phyloP scores from a whole-genome alignment of 139 green algal genomes.

The Mesotaenium endlicherianum region DNA sequence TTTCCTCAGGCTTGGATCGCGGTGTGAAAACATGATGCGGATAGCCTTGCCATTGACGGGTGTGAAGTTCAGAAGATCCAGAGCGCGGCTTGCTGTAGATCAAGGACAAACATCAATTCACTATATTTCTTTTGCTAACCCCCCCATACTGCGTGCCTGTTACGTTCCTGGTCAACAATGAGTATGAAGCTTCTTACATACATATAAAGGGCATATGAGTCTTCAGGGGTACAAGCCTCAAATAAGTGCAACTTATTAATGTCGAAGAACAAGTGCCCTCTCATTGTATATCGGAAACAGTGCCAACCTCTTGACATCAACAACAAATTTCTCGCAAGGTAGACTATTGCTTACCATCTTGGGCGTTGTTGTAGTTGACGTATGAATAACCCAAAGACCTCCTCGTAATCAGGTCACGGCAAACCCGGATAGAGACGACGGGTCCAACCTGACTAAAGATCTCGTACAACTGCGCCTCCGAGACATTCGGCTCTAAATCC shows the following conservation, averaged over 20 bases:
- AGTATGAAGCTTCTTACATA: too few species aligned
- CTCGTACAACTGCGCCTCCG: slow-evolving; percentile 62
- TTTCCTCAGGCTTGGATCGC: slow-evolving; percentile 54
- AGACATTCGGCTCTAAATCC: slow-evolving; percentile 56
- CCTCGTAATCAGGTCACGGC: slow-evolving; percentile 60
- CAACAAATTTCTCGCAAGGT: too few species aligned
- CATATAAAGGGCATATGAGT: too few species aligned
- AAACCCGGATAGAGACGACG: slow-evolving; percentile 66
- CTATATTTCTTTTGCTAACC: too few species aligned
- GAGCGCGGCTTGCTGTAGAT: slow-evolving; percentile 49
- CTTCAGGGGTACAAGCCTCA: too few species aligned
- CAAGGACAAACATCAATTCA: too few species aligned
- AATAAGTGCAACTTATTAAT: too few species aligned
- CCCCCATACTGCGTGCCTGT: too few species aligned
- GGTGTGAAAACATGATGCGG: slow-evolving; percentile 63
- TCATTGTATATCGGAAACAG: too few species aligned
- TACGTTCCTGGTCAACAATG: too few species aligned
- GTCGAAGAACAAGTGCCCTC: too few species aligned
- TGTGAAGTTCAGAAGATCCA: slow-evolving; percentile 63
- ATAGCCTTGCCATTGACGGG: slow-evolving; percentile 56
- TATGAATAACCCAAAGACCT: slow-evolving; percentile 62
- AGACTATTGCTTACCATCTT: slow-evolving; percentile 36
- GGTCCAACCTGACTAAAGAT: slow-evolving; percentile 58
- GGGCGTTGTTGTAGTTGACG: slow-evolving; percentile 60
- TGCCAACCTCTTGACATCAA: too few species aligned